Percentiles rank a stretch among this genome's conserved stretches.
Conservation (phyloP, 768 basidiomycete genomes). For the Podaxis pistillaris region DNA sequence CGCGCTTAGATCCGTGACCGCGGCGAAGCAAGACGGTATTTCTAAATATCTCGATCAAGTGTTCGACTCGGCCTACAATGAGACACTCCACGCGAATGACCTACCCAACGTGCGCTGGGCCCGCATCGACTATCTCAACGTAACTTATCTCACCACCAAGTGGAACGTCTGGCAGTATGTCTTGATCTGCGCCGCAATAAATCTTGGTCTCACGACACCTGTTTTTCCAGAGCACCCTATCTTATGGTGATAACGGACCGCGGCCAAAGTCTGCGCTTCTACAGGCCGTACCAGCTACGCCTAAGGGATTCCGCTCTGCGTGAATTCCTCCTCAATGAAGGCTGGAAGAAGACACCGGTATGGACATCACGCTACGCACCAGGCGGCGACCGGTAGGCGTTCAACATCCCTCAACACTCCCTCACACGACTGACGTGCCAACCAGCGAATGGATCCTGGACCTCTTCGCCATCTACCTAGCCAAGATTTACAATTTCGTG, state of each 20-base stretch:
- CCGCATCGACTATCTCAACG: constrained; percentile 85
- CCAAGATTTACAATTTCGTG: constrained; percentile 50
- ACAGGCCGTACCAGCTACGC: constrained; percentile 60
- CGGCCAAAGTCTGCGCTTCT: constrained; percentile 81
- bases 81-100: constrained; percentile 55
- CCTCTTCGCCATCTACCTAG: constrained; percentile 47
- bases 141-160: constrained; percentile 79
- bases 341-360: constrained; percentile 58
- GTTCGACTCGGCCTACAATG: constrained; percentile 75
- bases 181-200: constrained; percentile 3
- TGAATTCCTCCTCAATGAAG: constrained; percentile 63
- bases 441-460: constrained; percentile 69
- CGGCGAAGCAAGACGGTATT: constrained; percentile 57
- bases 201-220: not conserved
- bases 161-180: constrained; percentile 86
- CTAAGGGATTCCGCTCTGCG: constrained; percentile 59
- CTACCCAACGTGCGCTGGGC: constrained; percentile 77
- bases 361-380: constrained; percentile 75
- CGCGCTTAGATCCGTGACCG: constrained; percentile 51
- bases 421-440: not conserved
- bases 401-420: not conserved
- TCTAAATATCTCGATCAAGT: constrained; percentile 69
- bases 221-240: constrained; percentile 61
- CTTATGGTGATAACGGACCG: constrained; percentile 70
- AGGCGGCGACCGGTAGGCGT: constrained; percentile 65